A percentile compares a stretch with the other conserved stretches of the same genome.
Conservation (phyloP, 1,284 basidiomycete species). For the Cryptococcus hybrid region DNA sequence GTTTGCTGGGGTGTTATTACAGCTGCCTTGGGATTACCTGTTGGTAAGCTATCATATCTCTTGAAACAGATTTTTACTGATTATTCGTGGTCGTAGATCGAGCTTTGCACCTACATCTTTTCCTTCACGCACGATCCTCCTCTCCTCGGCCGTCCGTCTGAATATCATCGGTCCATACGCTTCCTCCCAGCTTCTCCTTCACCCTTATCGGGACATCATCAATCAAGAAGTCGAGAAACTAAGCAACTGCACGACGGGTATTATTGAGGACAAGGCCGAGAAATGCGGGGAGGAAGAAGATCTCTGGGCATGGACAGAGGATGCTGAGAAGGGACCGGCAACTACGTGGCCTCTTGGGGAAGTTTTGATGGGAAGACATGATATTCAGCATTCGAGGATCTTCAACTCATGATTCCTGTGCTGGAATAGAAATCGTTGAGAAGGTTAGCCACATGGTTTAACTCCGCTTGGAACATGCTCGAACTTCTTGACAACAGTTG, state of each 20-base stretch:
- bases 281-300: conserved; percentile 13
- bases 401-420: conserved; percentile 64
- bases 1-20: conserved; percentile 87
- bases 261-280: conserved; percentile 29
- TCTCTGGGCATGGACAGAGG: conserved; percentile 44
- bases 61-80: neutral
- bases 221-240: conserved; percentile 56
- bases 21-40: conserved; percentile 67
- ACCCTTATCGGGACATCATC: conserved; percentile 66
- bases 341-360: conserved; percentile 98
- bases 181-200: conserved; percentile 81
- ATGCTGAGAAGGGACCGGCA: conserved; percentile 57
- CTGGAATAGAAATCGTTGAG: no score
- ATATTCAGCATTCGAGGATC: conserved; percentile 90
- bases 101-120: conserved; percentile 81
- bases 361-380: conserved; percentile 83
- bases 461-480: no score
- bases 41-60: conserved; percentile 57
- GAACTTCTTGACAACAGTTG: no score
- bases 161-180: conserved; percentile 92
- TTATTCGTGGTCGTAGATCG: conserved; percentile 14
- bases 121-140: conserved; percentile 86
- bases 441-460: no score
- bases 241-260: conserved; percentile 26
- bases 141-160: conserved; percentile 87